Evolutionary conservation across 2,329 filamentous ascomycete species (phyloP), one percentile per base, ranked within the genome.

Genomic region (Ceratocystis destructans): DNA sequence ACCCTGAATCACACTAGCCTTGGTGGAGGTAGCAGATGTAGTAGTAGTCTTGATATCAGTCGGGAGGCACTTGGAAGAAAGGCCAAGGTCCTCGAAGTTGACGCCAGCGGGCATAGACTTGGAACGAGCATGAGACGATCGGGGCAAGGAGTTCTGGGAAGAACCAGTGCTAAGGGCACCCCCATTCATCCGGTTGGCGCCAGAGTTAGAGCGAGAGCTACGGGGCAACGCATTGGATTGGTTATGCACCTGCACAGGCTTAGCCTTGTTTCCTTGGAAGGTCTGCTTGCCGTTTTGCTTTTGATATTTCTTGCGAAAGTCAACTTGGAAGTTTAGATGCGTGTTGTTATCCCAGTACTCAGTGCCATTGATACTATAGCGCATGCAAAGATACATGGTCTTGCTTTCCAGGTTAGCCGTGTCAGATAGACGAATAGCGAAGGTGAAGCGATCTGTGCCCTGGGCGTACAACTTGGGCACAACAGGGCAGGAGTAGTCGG

Each of bases 291-390:
- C 81, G 63, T 80, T 84, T 71, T 81, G 81, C 20, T 82, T 78
- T 68, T 88, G 82, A 70, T 82, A 76, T 77, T 89, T 91, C 81
- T 92, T 95, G 70, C 81, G 80, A 78, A 99, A 99, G 75, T 96
- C 91, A 65, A 97, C 84, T 75, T 96, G 92, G 77, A 94, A 99
- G 77, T 99, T 97, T 76, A 85, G 83, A 37, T 80, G 79, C 71
- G 80, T 79, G 75, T 99, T 99, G 81, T 93, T 99, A 77, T 99
- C 94, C 94, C 94, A 99, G 75, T 85, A 89, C 72, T 97, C 93
- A 69, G 87, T 82, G 20, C 90, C 90, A 69, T 87, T 86, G 67
- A 96, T 90, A 48, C 79, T 84, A 76, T 97, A 99, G 64, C 90
- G 88, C 63, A 96, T 82, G 76, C 94, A 97, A 73, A 97, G 86